phyloP scores from a whole-genome alignment of 2,329 filamentous ascomycete species.

The Fusarium sp. region DNA sequence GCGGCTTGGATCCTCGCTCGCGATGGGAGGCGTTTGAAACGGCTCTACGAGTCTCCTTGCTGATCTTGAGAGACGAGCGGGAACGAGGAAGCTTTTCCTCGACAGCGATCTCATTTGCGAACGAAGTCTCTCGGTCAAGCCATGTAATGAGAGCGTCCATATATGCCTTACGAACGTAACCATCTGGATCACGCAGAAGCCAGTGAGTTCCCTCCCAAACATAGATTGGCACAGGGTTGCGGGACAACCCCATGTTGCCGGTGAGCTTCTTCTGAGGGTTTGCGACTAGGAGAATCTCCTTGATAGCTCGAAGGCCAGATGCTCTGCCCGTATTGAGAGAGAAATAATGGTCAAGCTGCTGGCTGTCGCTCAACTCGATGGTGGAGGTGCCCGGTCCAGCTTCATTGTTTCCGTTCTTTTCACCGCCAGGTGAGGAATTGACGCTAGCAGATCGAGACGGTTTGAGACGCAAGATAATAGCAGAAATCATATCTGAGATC shows the following conservation, averaged over 20 bases:
- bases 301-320: slow-evolving; percentile 80
- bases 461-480: slow-evolving; percentile 81
- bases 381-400: slow-evolving; percentile 46
- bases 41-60: slow-evolving; percentile 64
- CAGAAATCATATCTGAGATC: slow-evolving; percentile 90
- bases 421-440: slow-evolving; percentile 55
- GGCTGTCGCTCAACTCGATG: slow-evolving; percentile 55
- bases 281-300: slow-evolving; percentile 82
- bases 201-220: slow-evolving; percentile 98
- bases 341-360: slow-evolving; percentile 62
- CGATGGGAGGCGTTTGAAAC: slow-evolving; percentile 73
- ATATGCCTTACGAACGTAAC: slow-evolving; percentile 84
- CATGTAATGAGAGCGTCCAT: slow-evolving; percentile 84
- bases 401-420: slow-evolving; percentile 56
- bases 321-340: slow-evolving; percentile 64
- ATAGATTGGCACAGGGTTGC: slow-evolving; percentile 79
- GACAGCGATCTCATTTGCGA: slow-evolving; percentile 68
- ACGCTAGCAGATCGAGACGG: slow-evolving; percentile 61
- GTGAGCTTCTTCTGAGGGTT: slow-evolving; percentile 71
- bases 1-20: slow-evolving; percentile 62
- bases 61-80: slow-evolving; percentile 54
- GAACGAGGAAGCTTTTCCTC: slow-evolving; percentile 63
- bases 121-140: slow-evolving; percentile 82
- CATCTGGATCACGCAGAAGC: slow-evolving; percentile 83
- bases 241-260: slow-evolving; percentile 70